Base-by-base conservation (phyloP, 208 protist species). In the Endotrypanum monterogeii region DNA sequence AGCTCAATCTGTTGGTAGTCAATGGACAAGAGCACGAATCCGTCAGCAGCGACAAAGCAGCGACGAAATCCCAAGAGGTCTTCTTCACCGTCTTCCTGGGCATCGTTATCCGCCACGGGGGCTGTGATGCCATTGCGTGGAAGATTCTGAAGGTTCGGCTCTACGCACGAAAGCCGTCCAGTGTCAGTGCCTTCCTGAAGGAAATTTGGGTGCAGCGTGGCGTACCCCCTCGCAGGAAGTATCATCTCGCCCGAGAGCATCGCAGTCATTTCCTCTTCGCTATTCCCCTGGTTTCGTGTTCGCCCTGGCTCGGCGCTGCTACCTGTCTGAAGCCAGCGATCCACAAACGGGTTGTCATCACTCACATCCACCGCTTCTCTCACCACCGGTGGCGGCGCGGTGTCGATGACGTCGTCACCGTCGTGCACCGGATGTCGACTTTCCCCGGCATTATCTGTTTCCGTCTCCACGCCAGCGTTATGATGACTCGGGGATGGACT, bases 1-100 rank as follows among this genome's bases (percentile, higher is more conserved):
- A 97, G 83, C 77, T 98, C 94, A 63, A 98, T 96, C 73, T 98
- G 94, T 73, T 93, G 82, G 80, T 96, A 98, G 74, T 98, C 94
- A n/a, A 95, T 73, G 28, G 92, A 92, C 51, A 97, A 60, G 44
- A 98, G 82, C 44, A 85, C 78, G 30, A 44, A 78, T 5, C 88
- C 89, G 0, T 74, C 66, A 20, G 88, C 87, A 0, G 90, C 87
- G 16, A 94, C 74, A 71, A 97, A 95, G 75, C 90, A 95, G 37
- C 84, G 84, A 6, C 93, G 93, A 62, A 97, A 91, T 0, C 82
- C 85, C 20, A 85, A 73, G 63, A 85, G 80, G 52, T 90, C 84
- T 23, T 80, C 72, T 28, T 78, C 63, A 12, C 69, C 41, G 16
- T 74, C 58, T 50, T 78, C 63, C 23, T 76, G 56, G 46, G 56